Base-by-base conservation (phyloP, 192 early-diverging fungal genomes). In the Linnemannia zychae region DNA sequence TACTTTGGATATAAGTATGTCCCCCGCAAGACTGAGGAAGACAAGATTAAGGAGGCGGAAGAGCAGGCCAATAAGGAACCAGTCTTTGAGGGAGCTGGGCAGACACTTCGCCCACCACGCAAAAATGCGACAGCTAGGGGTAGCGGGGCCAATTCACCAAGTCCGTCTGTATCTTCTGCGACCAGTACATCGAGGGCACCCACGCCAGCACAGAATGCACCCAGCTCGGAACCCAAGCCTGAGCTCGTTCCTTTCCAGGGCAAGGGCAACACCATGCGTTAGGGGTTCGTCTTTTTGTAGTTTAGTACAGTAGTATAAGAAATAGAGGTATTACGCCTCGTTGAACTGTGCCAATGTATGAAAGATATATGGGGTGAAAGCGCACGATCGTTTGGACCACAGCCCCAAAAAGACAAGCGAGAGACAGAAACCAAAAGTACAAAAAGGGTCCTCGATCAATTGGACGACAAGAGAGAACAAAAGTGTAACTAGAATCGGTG, bases 1-100 rank as follows among this genome's bases (percentile, higher is more conserved):
- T 98, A 94, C 86, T 98, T 99, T 90, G 98, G 96, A 0, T 98
- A 96, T 87, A 92, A 90, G 33, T 72, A 95, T 9, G 86, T 94
- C n/a, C 95, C 94, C 31, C 92, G 91, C 9, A 89, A 89, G 71
- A 87, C 91, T 7, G 88, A 82, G 40, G 88, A 90, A 37, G 88
- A 81, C 28, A 77, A 81, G 63, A 49, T 37, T 16, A 77, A 63
- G 47, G 75, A 68, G 9, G 79, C 67, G 1, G 72, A 80, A 36
- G 72, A 80, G 60, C 52, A 57, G 40, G 67, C 44, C 2, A 74
- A 75, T 60, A 46, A 77, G 68, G 83, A 85, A 37, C 83, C 83
- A 0, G 70, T 72, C 11, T 85, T 85, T 67, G 83, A 79, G 40
- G 92, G 92, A 16, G 60, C 79, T 0, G 92, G 92, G 16, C 89